A percentile compares a stretch with the other conserved stretches of the same genome.
phyloP scores from a whole-genome alignment of 257 asterid genomes.

The Jacaranda copaia region DNA sequence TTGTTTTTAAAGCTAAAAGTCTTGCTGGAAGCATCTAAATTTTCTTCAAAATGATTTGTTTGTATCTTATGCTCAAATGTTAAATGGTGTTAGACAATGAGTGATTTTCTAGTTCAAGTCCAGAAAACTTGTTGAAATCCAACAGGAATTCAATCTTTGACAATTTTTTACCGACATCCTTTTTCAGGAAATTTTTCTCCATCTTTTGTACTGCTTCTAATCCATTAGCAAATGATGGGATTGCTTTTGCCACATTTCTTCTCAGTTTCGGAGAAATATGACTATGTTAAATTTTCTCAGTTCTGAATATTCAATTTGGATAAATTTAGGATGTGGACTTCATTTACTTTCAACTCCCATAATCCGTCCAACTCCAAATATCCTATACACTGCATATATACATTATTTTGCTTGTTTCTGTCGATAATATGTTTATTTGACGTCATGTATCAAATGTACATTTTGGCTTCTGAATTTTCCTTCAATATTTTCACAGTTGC shows the following conservation, averaged over 20 bases:
- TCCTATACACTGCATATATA: neutral
- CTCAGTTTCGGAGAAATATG: neutral
- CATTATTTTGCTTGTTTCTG: constrained; percentile 4
- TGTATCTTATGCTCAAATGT: neutral
- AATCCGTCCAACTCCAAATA: neutral
- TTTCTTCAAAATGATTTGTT: neutral
- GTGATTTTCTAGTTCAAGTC: constrained; percentile 1
- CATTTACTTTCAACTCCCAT: constrained; percentile 3
- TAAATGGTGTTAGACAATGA: neutral
- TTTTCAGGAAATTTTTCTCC: constrained; percentile 1
- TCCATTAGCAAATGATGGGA: neutral
- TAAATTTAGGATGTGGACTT: constrained; percentile 18
- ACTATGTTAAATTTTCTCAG: neutral
- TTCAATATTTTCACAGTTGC: constrained; percentile 45
- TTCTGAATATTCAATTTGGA: neutral
- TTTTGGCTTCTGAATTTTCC: constrained; percentile 38
- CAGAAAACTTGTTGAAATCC: neutral
- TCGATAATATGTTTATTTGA: neutral
- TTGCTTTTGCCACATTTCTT: constrained; percentile 3
- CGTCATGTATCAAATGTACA: constrained; percentile 19
- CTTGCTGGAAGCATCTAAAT: constrained; percentile 9
- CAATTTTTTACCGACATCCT: neutral
- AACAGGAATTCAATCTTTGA: neutral
- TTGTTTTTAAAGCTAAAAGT: neutral
- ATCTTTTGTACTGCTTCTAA: neutral